Percentiles rank a stretch among this genome's conserved stretches.
phyloP scores from a whole-genome alignment of 441 rosid genomes.

The Corymbia citriodora region DNA sequence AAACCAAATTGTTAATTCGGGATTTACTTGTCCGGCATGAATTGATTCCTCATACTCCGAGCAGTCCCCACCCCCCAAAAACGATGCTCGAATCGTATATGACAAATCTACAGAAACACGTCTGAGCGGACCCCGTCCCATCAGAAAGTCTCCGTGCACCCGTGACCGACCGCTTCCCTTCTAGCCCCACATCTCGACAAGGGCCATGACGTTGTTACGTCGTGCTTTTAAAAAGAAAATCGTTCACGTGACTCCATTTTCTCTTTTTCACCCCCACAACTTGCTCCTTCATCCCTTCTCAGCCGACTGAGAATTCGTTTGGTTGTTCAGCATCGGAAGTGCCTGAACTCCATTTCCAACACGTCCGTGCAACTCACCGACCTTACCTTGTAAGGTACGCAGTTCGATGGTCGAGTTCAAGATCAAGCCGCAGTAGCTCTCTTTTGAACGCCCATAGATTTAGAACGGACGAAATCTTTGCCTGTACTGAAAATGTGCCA shows the following conservation, averaged over 20 bases:
- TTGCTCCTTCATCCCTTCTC: background rate
- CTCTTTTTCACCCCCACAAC: background rate
- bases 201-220: background rate
- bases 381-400: background rate
- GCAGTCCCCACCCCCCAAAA: background rate
- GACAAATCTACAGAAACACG: background rate
- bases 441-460: background rate
- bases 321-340: too few species aligned
- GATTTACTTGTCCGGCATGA: background rate
- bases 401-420: background rate
- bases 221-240: background rate
- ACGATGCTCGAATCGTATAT: background rate
- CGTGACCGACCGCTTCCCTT: background rate
- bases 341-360: background rate
- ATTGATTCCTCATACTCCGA: background rate
- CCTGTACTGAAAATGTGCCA: background rate
- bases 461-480: background rate
- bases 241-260: background rate
- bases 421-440: background rate
- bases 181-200: background rate
- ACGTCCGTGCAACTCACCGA: background rate
- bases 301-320: background rate
- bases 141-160: background rate
- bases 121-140: background rate
- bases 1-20: background rate